Percentiles rank a stretch among this genome's conserved stretches.
phyloP scores from a whole-genome alignment of 768 basidiomycete genomes.

The Agaricus blazei region DNA sequence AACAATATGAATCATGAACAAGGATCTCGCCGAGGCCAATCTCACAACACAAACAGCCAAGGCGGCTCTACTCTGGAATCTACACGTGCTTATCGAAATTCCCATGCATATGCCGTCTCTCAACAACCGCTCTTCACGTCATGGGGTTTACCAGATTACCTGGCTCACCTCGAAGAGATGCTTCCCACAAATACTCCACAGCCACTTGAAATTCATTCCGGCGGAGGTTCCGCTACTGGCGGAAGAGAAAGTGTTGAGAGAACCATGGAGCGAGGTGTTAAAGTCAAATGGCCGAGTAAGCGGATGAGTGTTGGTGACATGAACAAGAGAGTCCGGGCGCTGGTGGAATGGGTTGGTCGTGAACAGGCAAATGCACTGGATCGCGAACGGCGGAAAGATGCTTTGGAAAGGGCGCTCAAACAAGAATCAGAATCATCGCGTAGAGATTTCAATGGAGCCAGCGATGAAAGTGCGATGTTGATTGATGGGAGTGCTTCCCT shows the following conservation, averaged over 20 bases:
- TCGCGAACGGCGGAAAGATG: conserved; percentile 62
- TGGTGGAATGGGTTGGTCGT: conserved; percentile 92
- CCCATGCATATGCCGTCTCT: conserved; percentile 74
- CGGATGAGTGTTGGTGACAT: conserved; percentile 96
- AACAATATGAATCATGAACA: conserved; percentile 32
- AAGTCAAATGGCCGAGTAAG: conserved; percentile 91
- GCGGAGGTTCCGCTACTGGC: conserved; percentile 21
- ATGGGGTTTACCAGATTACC: conserved; percentile 92
- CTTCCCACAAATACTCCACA: conserved; percentile 73
- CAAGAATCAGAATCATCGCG: conserved; percentile 20
- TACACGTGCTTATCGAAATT: conserved; percentile 69
- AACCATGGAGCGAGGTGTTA: conserved; percentile 71
- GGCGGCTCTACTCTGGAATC: conserved; percentile 36
- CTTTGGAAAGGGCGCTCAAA: conserved; percentile 52
- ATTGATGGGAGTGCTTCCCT: conserved; percentile 18
- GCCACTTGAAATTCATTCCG: conserved; percentile 66
- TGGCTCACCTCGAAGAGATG: conserved; percentile 80
- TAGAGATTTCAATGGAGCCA: conserved; percentile 9
- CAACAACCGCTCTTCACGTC: conserved; percentile 77
- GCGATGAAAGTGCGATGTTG: conserved; percentile 27
- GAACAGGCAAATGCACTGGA: conserved; percentile 77
- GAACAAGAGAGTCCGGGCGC: conserved; percentile 87
- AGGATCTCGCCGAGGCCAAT: conserved; percentile 45
- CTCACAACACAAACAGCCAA: conserved; percentile 30
- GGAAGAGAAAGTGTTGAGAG: conserved; percentile 54